Conservation (phyloP, 495 filamentous ascomycete species). For the Aspergillus cavernicola region DNA sequence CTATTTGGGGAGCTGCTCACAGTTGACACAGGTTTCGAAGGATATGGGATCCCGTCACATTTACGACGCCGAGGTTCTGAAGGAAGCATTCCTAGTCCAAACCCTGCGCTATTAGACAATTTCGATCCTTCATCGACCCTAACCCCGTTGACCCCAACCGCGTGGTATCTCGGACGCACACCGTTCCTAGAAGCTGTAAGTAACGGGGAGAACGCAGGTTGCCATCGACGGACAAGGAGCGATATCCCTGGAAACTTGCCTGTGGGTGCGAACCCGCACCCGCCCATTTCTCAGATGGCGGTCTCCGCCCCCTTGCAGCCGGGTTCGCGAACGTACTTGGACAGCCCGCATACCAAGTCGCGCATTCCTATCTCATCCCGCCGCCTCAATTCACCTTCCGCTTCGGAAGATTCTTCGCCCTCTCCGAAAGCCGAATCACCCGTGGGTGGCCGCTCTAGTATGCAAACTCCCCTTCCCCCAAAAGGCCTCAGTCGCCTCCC, state of each 20-base stretch:
- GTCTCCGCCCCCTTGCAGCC: constrained; percentile 34
- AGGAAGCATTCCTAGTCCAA: constrained; percentile 50
- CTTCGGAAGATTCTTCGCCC: constrained; percentile 40
- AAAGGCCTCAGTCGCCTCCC: constrained; percentile 45
- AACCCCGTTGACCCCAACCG: constrained; percentile 52
- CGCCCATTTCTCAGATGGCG: constrained; percentile 37
- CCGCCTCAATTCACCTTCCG: constrained; percentile 45
- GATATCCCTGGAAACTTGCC: constrained; percentile 33
- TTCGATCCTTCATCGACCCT: constrained; percentile 31
- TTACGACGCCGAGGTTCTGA: constrained; percentile 50
- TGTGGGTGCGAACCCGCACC: constrained; percentile 24
- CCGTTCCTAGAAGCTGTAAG: constrained; percentile 48
- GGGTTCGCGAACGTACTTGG: constrained; percentile 26
- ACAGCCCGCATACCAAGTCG: constrained; percentile 49
- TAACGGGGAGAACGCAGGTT: constrained; percentile 20
- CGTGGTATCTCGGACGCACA: constrained; percentile 51
- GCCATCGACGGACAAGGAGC: constrained; percentile 48
- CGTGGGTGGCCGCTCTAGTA: constrained; percentile 32
- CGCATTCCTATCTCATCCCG: constrained; percentile 55
- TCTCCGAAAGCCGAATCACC: constrained; percentile 43
- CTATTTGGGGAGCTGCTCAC: constrained; percentile 51
- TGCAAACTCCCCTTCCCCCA: constrained; percentile 34
- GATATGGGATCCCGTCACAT: constrained; percentile 38
- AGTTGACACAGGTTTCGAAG: constrained; percentile 35
- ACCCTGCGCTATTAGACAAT: constrained; percentile 45